A percentile compares a stretch with the other conserved stretches of the same genome.
These are phyloP conservation scores for Exophiala bonariae DNA, from an alignment of 2,329 filamentous ascomycete species.

Conservation along the genomic window DNA sequence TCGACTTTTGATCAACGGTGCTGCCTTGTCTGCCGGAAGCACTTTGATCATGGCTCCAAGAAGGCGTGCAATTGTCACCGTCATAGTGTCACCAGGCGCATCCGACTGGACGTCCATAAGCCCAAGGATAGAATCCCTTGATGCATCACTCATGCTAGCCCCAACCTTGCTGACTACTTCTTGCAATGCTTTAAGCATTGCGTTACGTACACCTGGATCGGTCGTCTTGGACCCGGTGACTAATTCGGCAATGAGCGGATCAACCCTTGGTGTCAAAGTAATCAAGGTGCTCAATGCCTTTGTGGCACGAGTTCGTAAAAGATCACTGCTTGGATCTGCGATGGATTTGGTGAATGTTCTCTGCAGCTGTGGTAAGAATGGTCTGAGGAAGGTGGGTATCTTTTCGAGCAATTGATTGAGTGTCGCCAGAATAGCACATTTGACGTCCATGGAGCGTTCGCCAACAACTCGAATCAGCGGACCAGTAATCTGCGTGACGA, in stretches of 20 bases:
- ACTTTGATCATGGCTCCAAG: constrained; percentile 88
- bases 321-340: constrained; percentile 87
- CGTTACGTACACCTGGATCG: constrained; percentile 83
- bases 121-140: constrained; percentile 78
- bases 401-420: constrained; percentile 95
- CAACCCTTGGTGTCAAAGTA: constrained; percentile 90
- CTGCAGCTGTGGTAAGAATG: constrained; percentile 94
- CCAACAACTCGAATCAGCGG: constrained; percentile 97
- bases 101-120: constrained; percentile 85
- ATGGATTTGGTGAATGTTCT: constrained; percentile 95
- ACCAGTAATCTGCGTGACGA: constrained; percentile 96
- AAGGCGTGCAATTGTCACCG: constrained; percentile 85
- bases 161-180: constrained; percentile 96
- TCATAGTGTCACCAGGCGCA: constrained; percentile 71
- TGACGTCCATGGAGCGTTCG: constrained; percentile 93
- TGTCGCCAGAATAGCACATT: constrained; percentile 84
- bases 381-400: constrained; percentile 92
- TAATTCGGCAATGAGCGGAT: constrained; percentile 88
- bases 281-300: constrained; percentile 94
- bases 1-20: constrained; percentile 64
- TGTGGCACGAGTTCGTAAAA: constrained; percentile 81
- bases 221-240: constrained; percentile 93
- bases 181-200: constrained; percentile 95
- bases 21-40: constrained; percentile 70
- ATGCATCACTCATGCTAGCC: constrained; percentile 88